phyloP scores from a whole-genome alignment of 1,139 yeast species.

The Geotrichum klebahnii region DNA sequence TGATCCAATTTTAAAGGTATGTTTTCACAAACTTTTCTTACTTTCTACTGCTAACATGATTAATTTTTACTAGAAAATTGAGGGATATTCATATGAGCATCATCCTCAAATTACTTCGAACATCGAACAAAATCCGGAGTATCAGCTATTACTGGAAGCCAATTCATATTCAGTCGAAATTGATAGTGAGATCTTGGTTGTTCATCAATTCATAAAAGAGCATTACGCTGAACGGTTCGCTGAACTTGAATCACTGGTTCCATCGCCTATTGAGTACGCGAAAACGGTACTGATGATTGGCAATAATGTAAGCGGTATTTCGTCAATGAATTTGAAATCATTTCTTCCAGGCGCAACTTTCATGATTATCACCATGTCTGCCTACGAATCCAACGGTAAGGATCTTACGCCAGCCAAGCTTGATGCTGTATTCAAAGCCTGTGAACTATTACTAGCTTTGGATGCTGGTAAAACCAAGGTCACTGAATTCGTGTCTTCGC shows the following conservation, averaged over 20 bases:
- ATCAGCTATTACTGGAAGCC: conserved; percentile 50
- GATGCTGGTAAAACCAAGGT: conserved; percentile 46
- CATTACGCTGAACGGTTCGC: conserved; percentile 63
- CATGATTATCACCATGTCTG: conserved; percentile 71
- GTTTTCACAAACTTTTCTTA: neutral
- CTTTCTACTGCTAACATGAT: neutral
- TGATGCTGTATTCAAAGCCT: conserved; percentile 44
- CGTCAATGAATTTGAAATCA: conserved; percentile 37
- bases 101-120: conserved; percentile 25
- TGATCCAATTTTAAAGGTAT: conserved; percentile 29
- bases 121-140: conserved; percentile 44
- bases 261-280: conserved; percentile 64
- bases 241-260: conserved; percentile 62
- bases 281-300: conserved; percentile 51
- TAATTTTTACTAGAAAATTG: neutral
- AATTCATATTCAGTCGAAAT: conserved; percentile 57
- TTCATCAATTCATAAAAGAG: conserved; percentile 51
- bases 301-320: conserved; percentile 43
- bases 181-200: conserved; percentile 50
- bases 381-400: conserved; percentile 45
- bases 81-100: neutral
- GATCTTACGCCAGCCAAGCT: conserved; percentile 43
- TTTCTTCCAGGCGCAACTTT: conserved; percentile 60
- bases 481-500: conserved; percentile 53
- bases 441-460: conserved; percentile 49